These are phyloP conservation scores for Lactarius evosmus DNA, from an alignment of 768 basidiomycete genomes.

Conservation along the genomic window DNA sequence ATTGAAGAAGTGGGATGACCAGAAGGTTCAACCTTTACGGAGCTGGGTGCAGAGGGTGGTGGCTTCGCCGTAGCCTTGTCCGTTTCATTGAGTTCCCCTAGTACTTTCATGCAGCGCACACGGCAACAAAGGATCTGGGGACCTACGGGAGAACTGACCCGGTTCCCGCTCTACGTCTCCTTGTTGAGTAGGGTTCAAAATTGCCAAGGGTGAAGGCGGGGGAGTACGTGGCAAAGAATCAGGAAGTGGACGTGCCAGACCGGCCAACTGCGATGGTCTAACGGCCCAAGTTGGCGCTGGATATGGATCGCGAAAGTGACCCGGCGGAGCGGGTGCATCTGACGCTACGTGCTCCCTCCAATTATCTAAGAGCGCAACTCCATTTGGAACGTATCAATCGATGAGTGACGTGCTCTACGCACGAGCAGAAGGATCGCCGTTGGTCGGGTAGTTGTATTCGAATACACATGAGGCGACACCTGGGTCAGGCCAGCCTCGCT, in stretches of 20 bases:
- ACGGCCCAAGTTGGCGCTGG: conserved; percentile 21
- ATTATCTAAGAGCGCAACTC: conserved; percentile 6
- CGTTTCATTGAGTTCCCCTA: conserved; percentile 2
- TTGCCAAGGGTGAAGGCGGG: conserved; percentile 9
- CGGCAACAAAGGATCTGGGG: not conserved
- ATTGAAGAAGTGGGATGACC: conserved; percentile 6
- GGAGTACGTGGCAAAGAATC: conserved; percentile 15
- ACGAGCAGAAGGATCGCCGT: conserved; percentile 25
- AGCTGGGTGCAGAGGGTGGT: not conserved
- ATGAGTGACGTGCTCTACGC: conserved; percentile 1
- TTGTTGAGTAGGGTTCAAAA: not conserved
- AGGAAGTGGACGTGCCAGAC: conserved; percentile 1
- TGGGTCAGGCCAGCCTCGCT: conserved; percentile 6
- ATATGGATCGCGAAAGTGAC: conserved; percentile 19
- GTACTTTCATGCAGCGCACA: not conserved
- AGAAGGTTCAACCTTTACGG: conserved; percentile 1
- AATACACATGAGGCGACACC: conserved; percentile 14
- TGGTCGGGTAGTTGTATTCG: conserved; percentile 16
- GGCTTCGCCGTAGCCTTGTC: not conserved
- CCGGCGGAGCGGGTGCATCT: conserved; percentile 3
- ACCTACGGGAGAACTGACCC: conserved; percentile 5
- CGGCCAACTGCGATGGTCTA: conserved; percentile 8
- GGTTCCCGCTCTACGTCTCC: conserved; percentile 7
- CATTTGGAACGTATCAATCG: not conserved
- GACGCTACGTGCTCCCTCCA: conserved; percentile 19